Evolutionary conservation across 495 filamentous ascomycete species (phyloP), one percentile per base, ranked within the genome.

Genomic region (Podospora sp.): DNA sequence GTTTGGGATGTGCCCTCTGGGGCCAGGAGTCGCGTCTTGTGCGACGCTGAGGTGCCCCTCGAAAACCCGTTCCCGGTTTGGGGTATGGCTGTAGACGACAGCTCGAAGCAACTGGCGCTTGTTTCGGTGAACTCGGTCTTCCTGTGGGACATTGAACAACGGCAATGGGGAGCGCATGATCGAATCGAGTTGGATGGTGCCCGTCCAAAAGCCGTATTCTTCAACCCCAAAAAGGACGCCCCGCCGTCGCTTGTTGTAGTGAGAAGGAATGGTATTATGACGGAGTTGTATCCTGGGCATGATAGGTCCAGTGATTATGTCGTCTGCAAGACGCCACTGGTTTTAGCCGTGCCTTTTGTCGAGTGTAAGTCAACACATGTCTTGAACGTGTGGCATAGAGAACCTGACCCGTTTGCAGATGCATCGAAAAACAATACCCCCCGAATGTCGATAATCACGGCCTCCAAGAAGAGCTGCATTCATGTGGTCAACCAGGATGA

Each of bases 31-130:
- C 76, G 78, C 58, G 69, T 84, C 0, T 59, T 82, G 25, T 75
- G 75, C 25, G 79, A 83, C 62, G 67, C 75, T 8, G 76, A 80
- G 26, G 73, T 72, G 40, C 71, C 75, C 4, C 50, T 65, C 0
- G 68, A 73, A 7, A 75, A 78, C 49, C 80, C 74, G 2, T 89
- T 82, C 78, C 90, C 90, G 14, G 79, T 92, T 27, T 67, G 87
- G 27, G 83, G 82, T 1, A 79, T 87, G 65, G 82, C 86, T 2
- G 78, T 91, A 20, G 87, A 91, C 51, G 82, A 84, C 50, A 80
- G 80, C 21, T 85, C 84, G 16, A 82, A 83, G 60, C 89, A 85
- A 83, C 77, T 91, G 18, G 89, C 88, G 1, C 74, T 91, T n/a
- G 82, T 89, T 14, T 85, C 89, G 21, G 78, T 79, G 20, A 75